Evolutionary conservation across 768 basidiomycete genomes (phyloP), one percentile per base, ranked within the genome.

Genomic region (Pleurotus tuoliensis): DNA sequence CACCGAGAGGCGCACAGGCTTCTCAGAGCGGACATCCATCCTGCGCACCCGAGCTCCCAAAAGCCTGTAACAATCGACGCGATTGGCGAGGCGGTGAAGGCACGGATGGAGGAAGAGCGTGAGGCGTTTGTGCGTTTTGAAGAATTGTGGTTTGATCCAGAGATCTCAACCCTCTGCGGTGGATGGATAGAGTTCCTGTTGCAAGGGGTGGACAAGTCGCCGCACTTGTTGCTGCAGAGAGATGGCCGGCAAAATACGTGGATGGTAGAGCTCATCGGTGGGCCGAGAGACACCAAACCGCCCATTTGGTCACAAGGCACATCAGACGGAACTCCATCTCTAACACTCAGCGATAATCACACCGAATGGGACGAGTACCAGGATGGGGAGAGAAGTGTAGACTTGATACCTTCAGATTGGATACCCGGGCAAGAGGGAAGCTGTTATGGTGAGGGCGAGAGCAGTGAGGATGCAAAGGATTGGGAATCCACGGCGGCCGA

Each of bases 131-230:
- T 84, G 59, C 66, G 79, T 3, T 61, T 86, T 56, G 74, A 79
- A 64, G 71, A 80, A 67, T 59, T 80, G 11, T 82, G 80, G 80
- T 80, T 77, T 61, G 76, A 78, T 62, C 66, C 63, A 9, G 73
- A 79, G 0, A 68, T 87, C 48, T 66, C 79, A 0, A 60, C 69
- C 2, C 54, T 76, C 6, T 87, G 86, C 56, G 83, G 83, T 6
- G 86, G 85, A 0, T 83, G 80, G 78, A 72, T 86, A n/a, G 83
- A 84, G 59, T 58, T 79, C 13, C 65, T 86, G 22, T 64, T 82
- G 0, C 69, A 73, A 37, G 80, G 81, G 0, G 69, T 82, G 3
- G 78, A 81, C 39, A 67, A 70, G 34, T 72, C 75, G 25, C 66
- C 73, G 2, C 67, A 71, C 46, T 62, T 82, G 49, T 63, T 64